These are phyloP conservation scores for Populus tomentosa DNA, from an alignment of 441 rosid genomes.

Conservation along the genomic window DNA sequence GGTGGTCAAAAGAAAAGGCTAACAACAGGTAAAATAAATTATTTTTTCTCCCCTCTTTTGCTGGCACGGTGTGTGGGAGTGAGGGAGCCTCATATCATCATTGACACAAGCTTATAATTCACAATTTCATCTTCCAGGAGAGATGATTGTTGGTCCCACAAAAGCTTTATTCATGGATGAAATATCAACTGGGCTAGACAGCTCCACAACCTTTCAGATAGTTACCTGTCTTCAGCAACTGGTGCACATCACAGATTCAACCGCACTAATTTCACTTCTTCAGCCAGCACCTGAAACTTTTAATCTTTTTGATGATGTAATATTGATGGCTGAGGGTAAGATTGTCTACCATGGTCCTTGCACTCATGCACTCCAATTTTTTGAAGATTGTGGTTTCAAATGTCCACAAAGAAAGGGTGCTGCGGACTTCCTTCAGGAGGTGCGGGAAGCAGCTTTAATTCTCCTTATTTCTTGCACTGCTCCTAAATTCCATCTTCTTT, in stretches of 20 bases:
- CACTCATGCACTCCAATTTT: conserved; percentile 48
- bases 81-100: background rate
- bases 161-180: conserved; percentile 84
- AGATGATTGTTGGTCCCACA: conserved; percentile 83
- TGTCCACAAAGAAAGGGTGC: conserved; percentile 77
- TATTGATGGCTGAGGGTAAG: conserved; percentile 63
- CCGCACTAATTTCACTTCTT: conserved; percentile 28
- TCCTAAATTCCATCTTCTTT: no score
- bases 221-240: conserved; percentile 75
- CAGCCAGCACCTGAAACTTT: conserved; percentile 86
- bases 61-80: no score
- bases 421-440: conserved; percentile 89
- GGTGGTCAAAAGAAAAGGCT: conserved; percentile 24
- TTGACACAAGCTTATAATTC: background rate
- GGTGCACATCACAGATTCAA: conserved; percentile 62
- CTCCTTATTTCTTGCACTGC: no score
- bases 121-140: conserved; percentile 34
- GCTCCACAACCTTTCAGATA: conserved; percentile 69
- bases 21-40: conserved; percentile 15
- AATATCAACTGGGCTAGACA: conserved; percentile 82
- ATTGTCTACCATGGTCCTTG: conserved; percentile 77
- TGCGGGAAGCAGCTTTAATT: conserved; percentile 2
- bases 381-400: conserved; percentile 57
- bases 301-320: conserved; percentile 66
- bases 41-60: background rate